Evolutionary conservation across 305 asterid species (phyloP).

Genomic region (Ruellia speciosa): DNA sequence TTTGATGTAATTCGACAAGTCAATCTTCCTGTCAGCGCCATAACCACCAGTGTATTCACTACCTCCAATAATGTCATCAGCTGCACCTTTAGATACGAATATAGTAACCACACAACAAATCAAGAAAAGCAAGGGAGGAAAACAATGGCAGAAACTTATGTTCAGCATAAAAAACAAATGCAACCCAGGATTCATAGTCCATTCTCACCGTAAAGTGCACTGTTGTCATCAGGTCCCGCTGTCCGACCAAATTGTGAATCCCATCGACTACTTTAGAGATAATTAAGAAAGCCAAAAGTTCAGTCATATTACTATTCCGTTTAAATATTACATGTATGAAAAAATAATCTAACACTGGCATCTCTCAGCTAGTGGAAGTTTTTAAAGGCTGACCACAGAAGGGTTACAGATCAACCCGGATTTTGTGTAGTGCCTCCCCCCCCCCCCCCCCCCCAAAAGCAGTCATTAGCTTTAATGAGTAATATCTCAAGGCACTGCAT

Average conservation of each 20-base stretch:
- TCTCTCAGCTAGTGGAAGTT: too few relatives aligned
- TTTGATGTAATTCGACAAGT: slow-evolving; percentile 77
- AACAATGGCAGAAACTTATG: background rate
- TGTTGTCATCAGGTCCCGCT: slow-evolving; percentile 61
- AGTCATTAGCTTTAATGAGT: slow-evolving; percentile 3
- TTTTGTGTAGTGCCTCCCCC: slow-evolving; percentile 11
- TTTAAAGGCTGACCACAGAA: background rate
- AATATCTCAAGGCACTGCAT: slow-evolving; percentile 4
- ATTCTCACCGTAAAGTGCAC: slow-evolving; percentile 54
- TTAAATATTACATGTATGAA: background rate
- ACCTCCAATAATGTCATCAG: slow-evolving; percentile 56
- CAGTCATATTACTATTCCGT: background rate
- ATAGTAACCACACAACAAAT: slow-evolving; percentile 12
- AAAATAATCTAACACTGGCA: too few relatives aligned
- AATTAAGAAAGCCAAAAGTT: slow-evolving; percentile 1
- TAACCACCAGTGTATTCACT: slow-evolving; percentile 57
- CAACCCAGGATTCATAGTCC: slow-evolving; percentile 1
- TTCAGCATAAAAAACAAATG: background rate
- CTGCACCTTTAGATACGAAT: slow-evolving; percentile 32
- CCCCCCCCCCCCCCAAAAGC: too few relatives aligned
- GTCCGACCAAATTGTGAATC: slow-evolving; percentile 65
- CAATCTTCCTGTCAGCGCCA: slow-evolving; percentile 72
- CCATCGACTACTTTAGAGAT: slow-evolving; percentile 49
- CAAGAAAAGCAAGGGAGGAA: slow-evolving; percentile 6
- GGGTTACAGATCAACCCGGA: slow-evolving; percentile 2